phyloP scores from a whole-genome alignment of 176 grass and related monocot species.

The Carex pumila region DNA sequence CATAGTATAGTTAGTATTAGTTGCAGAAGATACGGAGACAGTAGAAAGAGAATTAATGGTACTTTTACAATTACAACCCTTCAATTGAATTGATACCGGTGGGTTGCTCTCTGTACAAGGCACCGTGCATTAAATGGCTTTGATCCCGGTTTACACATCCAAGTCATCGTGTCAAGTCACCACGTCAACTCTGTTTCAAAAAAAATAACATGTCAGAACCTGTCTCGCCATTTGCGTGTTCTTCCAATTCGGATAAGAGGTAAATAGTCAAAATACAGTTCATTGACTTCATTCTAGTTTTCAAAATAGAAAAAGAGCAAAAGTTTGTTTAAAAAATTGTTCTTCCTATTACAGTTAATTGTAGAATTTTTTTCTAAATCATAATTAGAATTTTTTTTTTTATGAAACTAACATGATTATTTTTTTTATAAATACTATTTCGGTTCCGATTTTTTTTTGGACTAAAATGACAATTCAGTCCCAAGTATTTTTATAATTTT shows the following conservation, averaged over 20 bases:
- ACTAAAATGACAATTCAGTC: no score
- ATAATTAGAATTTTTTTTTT: no score
- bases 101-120: neutral
- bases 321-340: no score
- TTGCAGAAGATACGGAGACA: neutral
- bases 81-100: neutral
- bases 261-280: neutral
- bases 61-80: neutral
- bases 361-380: no score
- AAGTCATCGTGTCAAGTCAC: constrained; percentile 16
- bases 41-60: neutral
- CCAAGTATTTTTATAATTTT: no score
- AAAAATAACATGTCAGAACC: constrained; percentile 6
- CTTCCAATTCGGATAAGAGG: neutral
- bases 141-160: neutral
- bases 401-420: no score
- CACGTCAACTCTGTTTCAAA: neutral
- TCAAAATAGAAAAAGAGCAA: neutral
- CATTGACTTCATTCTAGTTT: neutral
- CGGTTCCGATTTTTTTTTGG: no score
- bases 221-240: constrained; percentile 3
- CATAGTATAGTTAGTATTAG: neutral
- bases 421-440: no score
- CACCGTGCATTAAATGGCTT: constrained; percentile 19
- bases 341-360: no score